A percentile compares a stretch with the other conserved stretches of the same genome.
Evolutionary conservation across 768 basidiomycete species (phyloP).

Genomic region (Psilocybe sp.): DNA sequence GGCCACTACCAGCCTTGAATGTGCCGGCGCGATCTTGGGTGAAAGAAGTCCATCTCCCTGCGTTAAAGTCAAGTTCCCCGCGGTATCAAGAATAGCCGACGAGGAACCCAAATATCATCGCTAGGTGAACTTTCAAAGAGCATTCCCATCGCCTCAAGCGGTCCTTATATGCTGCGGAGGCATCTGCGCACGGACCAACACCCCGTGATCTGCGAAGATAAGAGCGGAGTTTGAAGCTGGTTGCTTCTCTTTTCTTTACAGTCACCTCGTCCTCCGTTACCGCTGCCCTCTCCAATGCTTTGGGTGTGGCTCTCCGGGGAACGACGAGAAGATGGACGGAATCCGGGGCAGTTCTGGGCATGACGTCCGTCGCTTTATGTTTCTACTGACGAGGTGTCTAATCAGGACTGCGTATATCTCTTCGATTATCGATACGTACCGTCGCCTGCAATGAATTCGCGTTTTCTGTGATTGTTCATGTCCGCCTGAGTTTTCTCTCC

Average conservation of each 20-base stretch:
- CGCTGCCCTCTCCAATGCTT: constrained; percentile 15
- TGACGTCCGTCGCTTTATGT: constrained; percentile 50
- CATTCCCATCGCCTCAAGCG: constrained; percentile 5
- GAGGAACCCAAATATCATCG: constrained; percentile 71
- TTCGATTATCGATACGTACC: background rate
- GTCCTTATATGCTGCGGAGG: constrained; percentile 15
- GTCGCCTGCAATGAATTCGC: too few species aligned
- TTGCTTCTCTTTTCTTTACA: constrained; percentile 23
- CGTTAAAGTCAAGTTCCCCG: constrained; percentile 52
- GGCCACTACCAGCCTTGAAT: constrained; percentile 50
- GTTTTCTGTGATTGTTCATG: too few species aligned
- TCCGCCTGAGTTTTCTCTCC: too few species aligned
- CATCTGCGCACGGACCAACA: constrained; percentile 29
- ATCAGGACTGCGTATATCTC: constrained; percentile 65
- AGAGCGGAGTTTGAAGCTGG: constrained; percentile 19
- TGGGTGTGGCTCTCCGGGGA: constrained; percentile 18
- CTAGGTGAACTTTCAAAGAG: constrained; percentile 72
- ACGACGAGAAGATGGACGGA: constrained; percentile 47
- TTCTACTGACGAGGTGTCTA: constrained; percentile 56
- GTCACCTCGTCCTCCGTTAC: constrained; percentile 27
- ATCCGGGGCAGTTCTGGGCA: constrained; percentile 59
- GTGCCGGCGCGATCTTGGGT: constrained; percentile 67
- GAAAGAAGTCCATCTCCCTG: constrained; percentile 59
- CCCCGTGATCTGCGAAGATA: constrained; percentile 8
- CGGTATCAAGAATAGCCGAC: constrained; percentile 24